Percentiles rank a stretch among this genome's conserved stretches.
phyloP scores from a whole-genome alignment of 2,329 filamentous ascomycete species.

The Sphaerostilbella broomeana region DNA sequence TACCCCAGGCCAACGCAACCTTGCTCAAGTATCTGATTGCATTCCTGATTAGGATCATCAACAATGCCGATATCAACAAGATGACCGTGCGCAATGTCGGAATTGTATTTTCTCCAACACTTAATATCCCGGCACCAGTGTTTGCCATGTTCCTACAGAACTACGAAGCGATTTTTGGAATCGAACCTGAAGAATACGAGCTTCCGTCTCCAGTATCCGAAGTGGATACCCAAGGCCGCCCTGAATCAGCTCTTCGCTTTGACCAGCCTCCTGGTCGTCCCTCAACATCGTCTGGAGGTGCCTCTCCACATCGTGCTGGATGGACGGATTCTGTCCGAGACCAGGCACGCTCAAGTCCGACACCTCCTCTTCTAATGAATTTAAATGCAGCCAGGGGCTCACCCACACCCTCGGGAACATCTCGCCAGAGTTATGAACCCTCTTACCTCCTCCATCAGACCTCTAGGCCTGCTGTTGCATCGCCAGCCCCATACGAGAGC shows the following conservation, averaged over 20 bases:
- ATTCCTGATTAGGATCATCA: conserved; percentile 87
- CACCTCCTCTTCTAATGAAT: conserved; percentile 40
- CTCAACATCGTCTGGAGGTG: conserved; percentile 43
- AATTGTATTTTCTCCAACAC: conserved; percentile 93
- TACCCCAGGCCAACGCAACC: conserved; percentile 74
- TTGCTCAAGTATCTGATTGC: conserved; percentile 78
- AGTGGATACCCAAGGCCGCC: conserved; percentile 26
- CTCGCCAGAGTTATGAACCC: conserved; percentile 38
- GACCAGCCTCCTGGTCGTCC: conserved; percentile 37
- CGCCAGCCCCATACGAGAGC: conserved; percentile 41
- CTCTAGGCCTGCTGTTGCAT: conserved; percentile 23
- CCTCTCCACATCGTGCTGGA: conserved; percentile 47
- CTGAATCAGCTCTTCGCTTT: conserved; percentile 25
- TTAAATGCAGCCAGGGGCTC: conserved; percentile 29
- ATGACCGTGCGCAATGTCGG: conserved; percentile 98
- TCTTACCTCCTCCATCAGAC: conserved; percentile 33
- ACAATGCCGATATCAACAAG: conserved; percentile 85
- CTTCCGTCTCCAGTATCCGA: conserved; percentile 41
- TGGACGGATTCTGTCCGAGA: conserved; percentile 26
- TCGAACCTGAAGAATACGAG: conserved; percentile 58
- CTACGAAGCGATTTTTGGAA: conserved; percentile 77
- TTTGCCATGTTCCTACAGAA: conserved; percentile 93
- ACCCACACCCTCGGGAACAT: conserved; percentile 35
- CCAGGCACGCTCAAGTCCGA: conserved; percentile 37
- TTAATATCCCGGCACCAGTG: conserved; percentile 92